These are phyloP conservation scores for Diaporthe sp. DNA, from an alignment of 2,329 filamentous ascomycete genomes.

Conservation along the genomic window DNA sequence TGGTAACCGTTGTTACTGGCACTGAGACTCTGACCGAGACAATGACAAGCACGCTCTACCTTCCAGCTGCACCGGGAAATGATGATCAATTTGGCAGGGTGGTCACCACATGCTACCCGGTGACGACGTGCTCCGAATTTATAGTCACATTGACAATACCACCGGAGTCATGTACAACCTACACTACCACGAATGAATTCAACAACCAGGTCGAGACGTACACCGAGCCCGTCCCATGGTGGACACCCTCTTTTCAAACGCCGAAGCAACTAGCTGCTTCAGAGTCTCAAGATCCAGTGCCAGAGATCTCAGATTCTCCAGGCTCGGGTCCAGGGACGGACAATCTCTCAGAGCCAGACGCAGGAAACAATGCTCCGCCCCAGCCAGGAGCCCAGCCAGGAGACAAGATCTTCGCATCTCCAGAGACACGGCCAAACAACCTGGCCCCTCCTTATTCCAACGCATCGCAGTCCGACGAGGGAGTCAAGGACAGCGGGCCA, in stretches of 20 bases:
- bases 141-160: neutral
- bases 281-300: neutral
- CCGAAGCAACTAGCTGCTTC: neutral
- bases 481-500: no score
- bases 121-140: neutral
- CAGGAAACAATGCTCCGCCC: neutral
- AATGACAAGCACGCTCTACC: neutral
- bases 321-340: neutral
- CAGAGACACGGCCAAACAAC: no score
- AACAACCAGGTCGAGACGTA: neutral
- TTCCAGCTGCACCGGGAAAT: neutral
- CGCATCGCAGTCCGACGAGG: neutral
- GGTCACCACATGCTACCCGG: neutral
- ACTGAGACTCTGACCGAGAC: neutral
- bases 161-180: neutral
- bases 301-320: neutral
- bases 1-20: neutral
- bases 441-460: no score
- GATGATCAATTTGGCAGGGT: neutral
- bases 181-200: neutral
- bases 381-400: no score
- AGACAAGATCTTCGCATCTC: no score
- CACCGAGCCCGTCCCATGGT: neutral
- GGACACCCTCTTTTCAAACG: neutral
- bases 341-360: no score